phyloP scores from a whole-genome alignment of 2,329 filamentous ascomycete species.

The Aureobasidium sp. region DNA sequence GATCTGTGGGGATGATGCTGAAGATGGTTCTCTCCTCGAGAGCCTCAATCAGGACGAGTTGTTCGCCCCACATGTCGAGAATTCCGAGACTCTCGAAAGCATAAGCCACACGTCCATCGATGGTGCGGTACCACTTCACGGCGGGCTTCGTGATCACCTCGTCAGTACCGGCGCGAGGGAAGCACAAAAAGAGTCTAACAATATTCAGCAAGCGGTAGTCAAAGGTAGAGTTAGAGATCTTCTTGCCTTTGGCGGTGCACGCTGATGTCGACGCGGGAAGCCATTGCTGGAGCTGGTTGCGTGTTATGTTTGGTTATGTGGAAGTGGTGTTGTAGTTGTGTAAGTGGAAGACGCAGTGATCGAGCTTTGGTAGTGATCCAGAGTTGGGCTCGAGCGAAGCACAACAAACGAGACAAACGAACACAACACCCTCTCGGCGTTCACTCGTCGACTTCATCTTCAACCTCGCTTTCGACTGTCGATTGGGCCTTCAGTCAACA shows the following conservation, averaged over 20 bases:
- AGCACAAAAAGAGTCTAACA: not conserved
- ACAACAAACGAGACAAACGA: not conserved
- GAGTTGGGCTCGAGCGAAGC: not conserved
- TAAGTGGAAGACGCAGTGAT: not conserved
- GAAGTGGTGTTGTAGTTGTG: not conserved
- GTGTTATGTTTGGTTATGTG: not conserved
- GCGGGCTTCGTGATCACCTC: not conserved
- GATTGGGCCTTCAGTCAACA: not conserved
- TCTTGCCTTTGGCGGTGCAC: not conserved
- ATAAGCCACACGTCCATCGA: not conserved
- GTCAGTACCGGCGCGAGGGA: not conserved
- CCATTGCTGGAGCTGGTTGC: not conserved
- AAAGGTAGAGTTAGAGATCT: not conserved
- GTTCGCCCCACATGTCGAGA: not conserved
- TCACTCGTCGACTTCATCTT: not conserved
- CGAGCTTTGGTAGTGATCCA: not conserved
- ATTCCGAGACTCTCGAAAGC: not conserved
- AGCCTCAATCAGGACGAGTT: not conserved
- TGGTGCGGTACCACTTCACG: not conserved
- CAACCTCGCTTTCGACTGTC: not conserved
- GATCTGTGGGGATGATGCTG: not conserved
- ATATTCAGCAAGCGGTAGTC: not conserved
- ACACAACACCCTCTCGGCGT: not conserved
- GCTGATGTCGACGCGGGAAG: not conserved
- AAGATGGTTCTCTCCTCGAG: not conserved